phyloP scores from a whole-genome alignment of 768 basidiomycete species.

The Suillus ampliporus region DNA sequence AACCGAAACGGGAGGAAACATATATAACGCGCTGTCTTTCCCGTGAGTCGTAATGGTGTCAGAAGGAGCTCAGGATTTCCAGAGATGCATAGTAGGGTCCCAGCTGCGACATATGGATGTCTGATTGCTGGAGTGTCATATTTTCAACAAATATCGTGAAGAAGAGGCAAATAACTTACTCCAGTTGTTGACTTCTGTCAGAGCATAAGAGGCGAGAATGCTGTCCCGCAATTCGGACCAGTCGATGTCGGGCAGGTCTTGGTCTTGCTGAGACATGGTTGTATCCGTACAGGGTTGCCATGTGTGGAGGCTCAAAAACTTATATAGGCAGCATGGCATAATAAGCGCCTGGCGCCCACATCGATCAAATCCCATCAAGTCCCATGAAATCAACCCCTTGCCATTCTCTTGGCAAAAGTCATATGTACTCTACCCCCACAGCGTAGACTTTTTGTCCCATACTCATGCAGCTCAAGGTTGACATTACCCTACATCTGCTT shows the following conservation, averaged over 20 bases:
- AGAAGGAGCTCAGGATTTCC: conserved; percentile 7
- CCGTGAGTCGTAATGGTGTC: background rate
- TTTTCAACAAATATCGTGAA: background rate
- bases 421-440: background rate
- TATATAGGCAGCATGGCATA: background rate
- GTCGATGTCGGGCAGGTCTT: background rate
- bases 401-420: background rate
- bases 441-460: background rate
- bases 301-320: too few relatives aligned
- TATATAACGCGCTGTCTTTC: background rate
- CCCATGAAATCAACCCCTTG: background rate
- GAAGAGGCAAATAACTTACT: background rate
- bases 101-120: conserved; percentile 7
- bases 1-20: conserved; percentile 1
- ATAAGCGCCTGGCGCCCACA: background rate
- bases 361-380: too few relatives aligned
- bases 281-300: background rate
- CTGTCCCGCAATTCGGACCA: background rate
- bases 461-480: background rate
- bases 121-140: conserved; percentile 8
- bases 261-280: background rate
- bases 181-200: conserved; percentile 4
- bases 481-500: background rate
- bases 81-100: conserved; percentile 1
- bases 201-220: conserved; percentile 1